These are phyloP conservation scores for Climacium dendroides DNA, from an alignment of 225 moss, liverwort and hornwort genomes.

Conservation along the genomic window DNA sequence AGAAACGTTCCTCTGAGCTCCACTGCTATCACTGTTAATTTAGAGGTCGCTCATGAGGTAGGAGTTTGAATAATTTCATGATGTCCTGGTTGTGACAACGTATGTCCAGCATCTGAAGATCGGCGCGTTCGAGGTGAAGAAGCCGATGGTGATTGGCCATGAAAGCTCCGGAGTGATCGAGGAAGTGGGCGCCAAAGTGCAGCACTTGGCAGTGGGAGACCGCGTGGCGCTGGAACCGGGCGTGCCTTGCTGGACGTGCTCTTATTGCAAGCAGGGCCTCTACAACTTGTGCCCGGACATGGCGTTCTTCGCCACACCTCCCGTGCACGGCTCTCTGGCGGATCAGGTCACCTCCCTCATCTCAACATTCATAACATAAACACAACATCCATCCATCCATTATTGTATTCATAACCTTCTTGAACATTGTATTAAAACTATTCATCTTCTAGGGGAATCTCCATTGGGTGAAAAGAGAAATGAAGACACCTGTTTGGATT, in stretches of 20 bases:
- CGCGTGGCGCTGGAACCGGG: slow-evolving; percentile 85
- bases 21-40: background rate
- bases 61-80: background rate
- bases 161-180: slow-evolving; percentile 74
- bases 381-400: background rate
- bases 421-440: background rate
- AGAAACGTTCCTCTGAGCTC: background rate
- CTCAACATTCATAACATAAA: background rate
- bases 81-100: background rate
- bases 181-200: slow-evolving; percentile 46
- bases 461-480: background rate
- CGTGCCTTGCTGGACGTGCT: slow-evolving; percentile 58
- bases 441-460: background rate
- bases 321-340: slow-evolving; percentile 67
- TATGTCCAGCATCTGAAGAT: slow-evolving; percentile 15
- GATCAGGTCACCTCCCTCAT: slow-evolving; percentile 26
- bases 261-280: slow-evolving; percentile 44
- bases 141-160: slow-evolving; percentile 88
- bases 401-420: background rate
- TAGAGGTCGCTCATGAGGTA: no score
- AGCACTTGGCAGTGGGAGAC: slow-evolving; percentile 48
- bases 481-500: background rate
- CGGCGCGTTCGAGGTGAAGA: slow-evolving; percentile 47
- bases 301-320: slow-evolving; percentile 89
- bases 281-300: slow-evolving; percentile 85